These are phyloP conservation scores for Nannizziopsis arthrosporioides DNA, from an alignment of 2,329 filamentous ascomycete species.

Conservation along the genomic window DNA sequence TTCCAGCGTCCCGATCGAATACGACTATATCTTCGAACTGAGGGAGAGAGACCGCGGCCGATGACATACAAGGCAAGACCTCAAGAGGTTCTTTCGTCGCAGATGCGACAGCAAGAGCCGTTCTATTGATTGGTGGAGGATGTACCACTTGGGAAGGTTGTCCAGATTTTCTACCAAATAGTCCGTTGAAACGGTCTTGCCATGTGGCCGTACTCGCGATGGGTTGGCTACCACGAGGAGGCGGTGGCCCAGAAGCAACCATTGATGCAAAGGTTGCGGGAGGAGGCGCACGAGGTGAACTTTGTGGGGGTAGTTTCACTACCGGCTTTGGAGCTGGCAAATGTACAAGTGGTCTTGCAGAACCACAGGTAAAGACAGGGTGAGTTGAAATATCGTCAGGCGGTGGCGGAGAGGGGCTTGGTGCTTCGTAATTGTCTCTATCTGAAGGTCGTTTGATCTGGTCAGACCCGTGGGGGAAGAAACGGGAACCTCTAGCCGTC, in stretches of 20 bases:
- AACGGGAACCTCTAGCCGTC: slow-evolving; percentile 36
- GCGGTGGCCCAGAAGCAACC: slow-evolving; percentile 30
- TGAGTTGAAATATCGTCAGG: slow-evolving; percentile 46
- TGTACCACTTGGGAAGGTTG: slow-evolving; percentile 18
- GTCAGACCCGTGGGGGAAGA: slow-evolving; percentile 36
- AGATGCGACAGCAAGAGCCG: slow-evolving; percentile 50
- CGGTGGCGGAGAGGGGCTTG: slow-evolving; percentile 42
- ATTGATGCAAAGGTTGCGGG: slow-evolving; percentile 38
- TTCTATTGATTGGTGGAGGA: slow-evolving; percentile 36
- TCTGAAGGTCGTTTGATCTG: slow-evolving; percentile 24
- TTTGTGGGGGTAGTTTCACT: slow-evolving; percentile 63
- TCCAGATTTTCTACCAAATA: slow-evolving; percentile 54
- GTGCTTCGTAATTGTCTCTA: slow-evolving; percentile 25
- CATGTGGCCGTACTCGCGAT: slow-evolving; percentile 45
- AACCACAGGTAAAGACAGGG: slow-evolving; percentile 44
- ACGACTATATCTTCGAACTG: slow-evolving; percentile 25
- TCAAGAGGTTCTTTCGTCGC: slow-evolving; percentile 57
- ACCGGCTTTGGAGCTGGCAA: slow-evolving; percentile 54
- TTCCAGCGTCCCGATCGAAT: slow-evolving; percentile 32
- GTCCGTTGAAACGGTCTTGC: slow-evolving; percentile 74
- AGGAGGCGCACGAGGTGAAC: slow-evolving; percentile 33
- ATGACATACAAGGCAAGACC: slow-evolving; percentile 39
- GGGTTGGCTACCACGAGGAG: slow-evolving; percentile 31
- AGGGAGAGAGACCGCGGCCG: slow-evolving; percentile 63
- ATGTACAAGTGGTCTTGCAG: slow-evolving; percentile 43